phyloP scores from a whole-genome alignment of 768 basidiomycete species.

The Boletus rex-veris region DNA sequence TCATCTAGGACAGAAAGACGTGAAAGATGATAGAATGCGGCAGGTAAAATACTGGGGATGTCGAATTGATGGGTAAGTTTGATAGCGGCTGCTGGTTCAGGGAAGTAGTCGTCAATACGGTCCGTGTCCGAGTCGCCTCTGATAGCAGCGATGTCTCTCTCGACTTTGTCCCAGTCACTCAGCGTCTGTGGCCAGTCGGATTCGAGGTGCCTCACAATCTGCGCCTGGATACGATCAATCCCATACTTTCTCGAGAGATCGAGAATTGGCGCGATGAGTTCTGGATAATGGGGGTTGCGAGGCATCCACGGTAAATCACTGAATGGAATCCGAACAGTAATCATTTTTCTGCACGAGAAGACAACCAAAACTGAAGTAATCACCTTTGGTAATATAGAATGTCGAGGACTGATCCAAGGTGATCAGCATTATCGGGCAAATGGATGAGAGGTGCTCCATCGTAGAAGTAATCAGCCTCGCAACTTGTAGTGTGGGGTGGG shows the following conservation, averaged over 20 bases:
- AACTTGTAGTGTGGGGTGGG: neutral
- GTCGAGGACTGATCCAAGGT: conserved; percentile 9
- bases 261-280: conserved; percentile 5
- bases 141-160: neutral
- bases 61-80: conserved; percentile 40
- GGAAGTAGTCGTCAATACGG: conserved; percentile 6
- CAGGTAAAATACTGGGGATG: conserved; percentile 42
- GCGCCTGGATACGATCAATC: conserved; percentile 6
- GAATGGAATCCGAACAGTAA: neutral
- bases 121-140: too few relatives aligned
- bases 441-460: conserved; percentile 8
- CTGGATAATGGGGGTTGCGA: conserved; percentile 1
- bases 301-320: conserved; percentile 5
- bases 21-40: conserved; percentile 49
- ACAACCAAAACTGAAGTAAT: neutral
- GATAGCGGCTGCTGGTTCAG: conserved; percentile 34
- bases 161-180: conserved; percentile 10
- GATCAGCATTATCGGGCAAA: conserved; percentile 3
- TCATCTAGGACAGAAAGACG: conserved; percentile 17
- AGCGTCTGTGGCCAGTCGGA: conserved; percentile 13
- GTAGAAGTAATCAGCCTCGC: neutral
- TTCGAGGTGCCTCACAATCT: conserved; percentile 3
- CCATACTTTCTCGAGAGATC: conserved; percentile 9
- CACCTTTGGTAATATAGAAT: conserved; percentile 13
- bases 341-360: neutral